Evolutionary conservation across 2,329 filamentous ascomycete genomes (phyloP), one percentile per base, ranked within the genome.

Genomic region (Proliferodiscus dingleyae): DNA sequence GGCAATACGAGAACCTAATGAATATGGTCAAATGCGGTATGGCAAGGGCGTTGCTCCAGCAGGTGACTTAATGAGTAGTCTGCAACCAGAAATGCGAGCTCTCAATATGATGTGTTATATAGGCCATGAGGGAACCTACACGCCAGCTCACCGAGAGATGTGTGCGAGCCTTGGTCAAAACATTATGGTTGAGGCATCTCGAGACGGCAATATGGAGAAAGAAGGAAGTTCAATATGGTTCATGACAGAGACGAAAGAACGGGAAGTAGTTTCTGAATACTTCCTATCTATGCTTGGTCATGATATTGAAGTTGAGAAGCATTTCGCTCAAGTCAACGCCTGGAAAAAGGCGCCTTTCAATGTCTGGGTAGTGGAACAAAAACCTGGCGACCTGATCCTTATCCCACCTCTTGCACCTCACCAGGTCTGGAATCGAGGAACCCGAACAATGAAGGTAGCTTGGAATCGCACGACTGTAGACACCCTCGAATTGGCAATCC

Each of bases 81-180:
- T 98, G 4, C 89, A 89, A 1, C 70, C 76, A 34, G 80, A 85
- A 33, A 96, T 96, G 88, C 84, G 89, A 39, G 93, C 93, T 1
- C 83, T 95, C 62, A 98, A 98, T 53, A 74, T 98, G 56, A 96
- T 96, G 93, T 97, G 91, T 64, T 98, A 98, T 60, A 85, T 97
- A 58, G 93, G 93, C 0, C 91, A 97, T 59, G 93, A 98, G 69
- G 93, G 93, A 5, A 98, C 93, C 1, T 97, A 91, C 61, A 98
- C 93, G 0, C 91, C 93, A 8, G 83, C 90, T 1, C 93, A 98
- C 68, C 81, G 89, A 55, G 93, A 98, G 65, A 98, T 98, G 93
- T 98, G 93, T 66, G 93, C 89, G 10, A 95, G 87, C 28, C 70
- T 97, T 10, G 91, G 93, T 0, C 93, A 98, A 56, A 98, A 98